Percentiles rank a stretch among this genome's conserved stretches.
Evolutionary conservation across 768 basidiomycete genomes (phyloP).

Genomic region (Psilocybe cyanescens): DNA sequence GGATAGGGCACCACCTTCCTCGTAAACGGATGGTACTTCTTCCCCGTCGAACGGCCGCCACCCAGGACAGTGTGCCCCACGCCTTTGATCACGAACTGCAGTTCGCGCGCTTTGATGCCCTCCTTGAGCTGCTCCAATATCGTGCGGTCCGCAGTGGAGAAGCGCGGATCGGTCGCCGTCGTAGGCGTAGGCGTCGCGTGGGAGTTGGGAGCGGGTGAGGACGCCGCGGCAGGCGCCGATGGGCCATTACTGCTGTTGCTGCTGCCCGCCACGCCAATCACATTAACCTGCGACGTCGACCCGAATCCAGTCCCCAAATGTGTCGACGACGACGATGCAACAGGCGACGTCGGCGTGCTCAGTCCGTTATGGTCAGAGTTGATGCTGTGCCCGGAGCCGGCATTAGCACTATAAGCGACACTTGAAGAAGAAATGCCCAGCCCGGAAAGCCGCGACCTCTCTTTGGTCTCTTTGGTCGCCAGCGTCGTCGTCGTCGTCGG

Average conservation of each 20-base stretch:
- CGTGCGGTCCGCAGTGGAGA: conserved; percentile 65
- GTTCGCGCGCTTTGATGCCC: conserved; percentile 53
- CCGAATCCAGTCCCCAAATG: neutral
- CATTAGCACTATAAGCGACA: neutral
- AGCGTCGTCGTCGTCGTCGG: neutral
- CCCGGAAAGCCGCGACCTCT: neutral
- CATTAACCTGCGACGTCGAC: neutral
- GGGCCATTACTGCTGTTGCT: neutral
- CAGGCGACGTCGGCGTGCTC: neutral
- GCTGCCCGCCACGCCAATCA: neutral
- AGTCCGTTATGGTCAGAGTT: neutral
- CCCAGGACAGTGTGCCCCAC: conserved; percentile 33
- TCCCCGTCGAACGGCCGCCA: conserved; percentile 36
- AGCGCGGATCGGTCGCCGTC: conserved; percentile 33
- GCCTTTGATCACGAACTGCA: conserved; percentile 60
- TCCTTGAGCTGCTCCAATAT: conserved; percentile 61
- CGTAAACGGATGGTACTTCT: conserved; percentile 60
- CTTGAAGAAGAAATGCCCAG: conserved; percentile 6
- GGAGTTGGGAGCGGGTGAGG: neutral
- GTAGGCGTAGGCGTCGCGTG: neutral
- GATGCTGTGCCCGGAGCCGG: neutral
- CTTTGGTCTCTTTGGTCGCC: neutral
- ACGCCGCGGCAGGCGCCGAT: neutral
- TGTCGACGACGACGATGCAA: neutral
- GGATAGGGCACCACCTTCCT: conserved; percentile 67